Conservation (phyloP, 768 basidiomycete species). For the Boletus rufocinnamomeus region DNA sequence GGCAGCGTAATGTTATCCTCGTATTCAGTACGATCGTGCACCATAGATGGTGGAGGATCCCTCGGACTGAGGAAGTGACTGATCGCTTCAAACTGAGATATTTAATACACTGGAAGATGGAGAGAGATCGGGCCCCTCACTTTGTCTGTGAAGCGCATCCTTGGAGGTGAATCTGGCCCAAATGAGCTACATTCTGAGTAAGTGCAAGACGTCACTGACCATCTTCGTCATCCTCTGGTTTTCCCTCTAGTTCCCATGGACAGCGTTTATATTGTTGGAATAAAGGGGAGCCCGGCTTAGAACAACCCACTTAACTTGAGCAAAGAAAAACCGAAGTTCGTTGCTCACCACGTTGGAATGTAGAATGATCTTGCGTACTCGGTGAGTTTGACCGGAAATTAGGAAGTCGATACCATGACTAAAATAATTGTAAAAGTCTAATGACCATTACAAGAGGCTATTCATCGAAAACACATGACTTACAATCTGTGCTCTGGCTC, state of each 20-base stretch:
- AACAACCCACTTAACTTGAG: conserved; percentile 3
- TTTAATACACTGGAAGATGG: neutral
- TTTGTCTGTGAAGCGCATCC: conserved; percentile 71
- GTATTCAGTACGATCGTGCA: conserved; percentile 75
- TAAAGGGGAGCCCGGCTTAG: conserved; percentile 80
- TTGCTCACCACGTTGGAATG: conserved; percentile 82
- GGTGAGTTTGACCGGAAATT: conserved; percentile 67
- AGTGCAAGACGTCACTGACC: conserved; percentile 42
- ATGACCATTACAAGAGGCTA: conserved; percentile 10
- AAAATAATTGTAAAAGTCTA: conserved; percentile 94
- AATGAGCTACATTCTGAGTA: conserved; percentile 2
- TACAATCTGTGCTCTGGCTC: conserved; percentile 54
- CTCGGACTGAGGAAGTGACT: conserved; percentile 74
- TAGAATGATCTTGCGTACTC: conserved; percentile 81
- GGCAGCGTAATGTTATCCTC: conserved; percentile 71
- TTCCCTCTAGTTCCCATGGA: conserved; percentile 84
- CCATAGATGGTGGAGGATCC: conserved; percentile 79
- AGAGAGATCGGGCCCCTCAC: conserved; percentile 37
- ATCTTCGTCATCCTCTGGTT: conserved; percentile 82
- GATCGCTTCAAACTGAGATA: conserved; percentile 72
- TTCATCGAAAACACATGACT: conserved; percentile 17
- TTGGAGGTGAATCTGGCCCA: conserved; percentile 65
- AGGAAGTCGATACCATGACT: conserved; percentile 89
- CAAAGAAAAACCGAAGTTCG: neutral
- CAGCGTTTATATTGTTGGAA: conserved; percentile 93